Evolutionary conservation across 805 yeast species (phyloP), one percentile per base, ranked within the genome.

Genomic region (Candida chilensis): DNA sequence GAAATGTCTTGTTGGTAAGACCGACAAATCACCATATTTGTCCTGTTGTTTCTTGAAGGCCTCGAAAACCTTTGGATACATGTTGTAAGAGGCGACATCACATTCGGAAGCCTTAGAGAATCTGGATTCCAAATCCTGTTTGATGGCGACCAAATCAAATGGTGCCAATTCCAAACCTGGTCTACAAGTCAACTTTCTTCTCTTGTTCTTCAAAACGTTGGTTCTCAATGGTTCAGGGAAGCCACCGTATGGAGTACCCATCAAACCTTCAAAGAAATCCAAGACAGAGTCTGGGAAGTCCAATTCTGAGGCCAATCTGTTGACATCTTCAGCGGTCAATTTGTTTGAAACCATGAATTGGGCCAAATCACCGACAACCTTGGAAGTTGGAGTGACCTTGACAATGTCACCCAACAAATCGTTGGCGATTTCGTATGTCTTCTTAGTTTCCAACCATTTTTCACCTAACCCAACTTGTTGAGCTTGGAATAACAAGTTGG

Each of bases 241-340:
- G 6, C 99, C 99, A 44, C 98, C 99, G 54, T 85, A 86, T 50
- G 99, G 99, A 43, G 92, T 92, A 54, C 99, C 99, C 84, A 92
- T 92, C 56, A 92, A 73, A 47, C 99, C 99, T 68, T 92, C 95
- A 73, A 92, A 87, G 75, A 92, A 92, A 61, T 92, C 99, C 55
- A 92, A 72, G 12, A 92, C 96, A 14, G 97, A 90, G 52, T 83
- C 96, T 39, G 98, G 99, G 95, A 92, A 90, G 62, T 92, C 98
- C 46, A 92, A 73, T 38, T 86, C 84, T 32, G 75, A 64, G 3
- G 99, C 98, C 44, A 92, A 74, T 53, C 80, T 78, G 54, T 67
- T 69, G 38, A 92, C 94, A 50, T 92, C 99, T 47, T 82, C 84
- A 30, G 82, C 66, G 7, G 78, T 69, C 48, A 92, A 71, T 60